Evolutionary conservation across 1,139 yeast genomes (phyloP).

Genomic region (Yamadazyma sp.): DNA sequence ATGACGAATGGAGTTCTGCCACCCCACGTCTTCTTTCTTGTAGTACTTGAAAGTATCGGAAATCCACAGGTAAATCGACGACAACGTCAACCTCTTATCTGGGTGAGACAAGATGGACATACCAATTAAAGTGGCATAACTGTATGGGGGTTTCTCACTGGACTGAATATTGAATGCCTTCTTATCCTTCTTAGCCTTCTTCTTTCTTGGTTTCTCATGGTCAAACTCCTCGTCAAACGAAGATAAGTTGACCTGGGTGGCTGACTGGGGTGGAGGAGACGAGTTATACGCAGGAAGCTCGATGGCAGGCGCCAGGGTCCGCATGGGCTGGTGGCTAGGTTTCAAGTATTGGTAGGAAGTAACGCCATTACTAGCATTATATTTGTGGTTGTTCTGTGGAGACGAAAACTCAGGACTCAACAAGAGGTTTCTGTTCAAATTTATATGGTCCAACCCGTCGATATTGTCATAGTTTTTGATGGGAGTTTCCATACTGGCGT

Average conservation of each 20-base stretch:
- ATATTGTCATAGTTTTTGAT: constrained; percentile 12
- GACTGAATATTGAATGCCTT: constrained; percentile 40
- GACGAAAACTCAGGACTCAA: constrained; percentile 54
- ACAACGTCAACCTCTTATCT: constrained; percentile 74
- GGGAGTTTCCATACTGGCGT: constrained; percentile 19
- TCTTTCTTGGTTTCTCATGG: constrained; percentile 17
- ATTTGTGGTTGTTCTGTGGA: constrained; percentile 28
- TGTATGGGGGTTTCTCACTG: constrained; percentile 80
- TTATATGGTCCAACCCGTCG: constrained; percentile 5
- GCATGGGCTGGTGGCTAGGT: constrained; percentile 3
- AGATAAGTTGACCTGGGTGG: constrained; percentile 12
- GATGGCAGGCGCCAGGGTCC: neutral
- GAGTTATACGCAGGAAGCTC: constrained; percentile 5
- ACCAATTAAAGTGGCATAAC: constrained; percentile 92
- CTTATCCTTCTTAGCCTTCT: constrained; percentile 16
- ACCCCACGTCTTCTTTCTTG: constrained; percentile 83
- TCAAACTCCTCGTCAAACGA: constrained; percentile 18
- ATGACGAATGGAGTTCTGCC: constrained; percentile 92
- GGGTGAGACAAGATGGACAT: constrained; percentile 90
- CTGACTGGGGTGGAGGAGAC: constrained; percentile 6
- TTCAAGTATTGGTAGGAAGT: constrained; percentile 4
- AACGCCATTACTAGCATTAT: constrained; percentile 3
- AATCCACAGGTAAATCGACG: constrained; percentile 94
- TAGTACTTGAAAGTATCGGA: constrained; percentile 83
- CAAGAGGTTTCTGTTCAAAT: constrained; percentile 10